These are phyloP conservation scores for Phoenix roebelenii DNA, from an alignment of 176 grass and related monocot species.

Conservation along the genomic window DNA sequence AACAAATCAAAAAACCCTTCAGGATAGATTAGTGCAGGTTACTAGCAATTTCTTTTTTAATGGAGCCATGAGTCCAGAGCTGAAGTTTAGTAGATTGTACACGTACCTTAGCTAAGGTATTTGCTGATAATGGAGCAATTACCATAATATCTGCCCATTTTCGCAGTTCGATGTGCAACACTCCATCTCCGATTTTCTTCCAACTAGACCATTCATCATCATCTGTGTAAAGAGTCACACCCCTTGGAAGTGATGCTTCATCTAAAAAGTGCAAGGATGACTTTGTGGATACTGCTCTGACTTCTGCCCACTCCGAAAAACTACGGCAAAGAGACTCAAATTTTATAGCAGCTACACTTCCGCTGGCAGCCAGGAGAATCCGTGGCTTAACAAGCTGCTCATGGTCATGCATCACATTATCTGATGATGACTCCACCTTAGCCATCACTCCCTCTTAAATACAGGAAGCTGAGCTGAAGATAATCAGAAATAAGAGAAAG, in stretches of 20 bases:
- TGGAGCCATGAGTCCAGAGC: background rate
- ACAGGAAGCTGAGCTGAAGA: no score
- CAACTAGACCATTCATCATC: constrained; percentile 88
- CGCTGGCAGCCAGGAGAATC: constrained; percentile 74
- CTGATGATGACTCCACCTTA: constrained; percentile 28
- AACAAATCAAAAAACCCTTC: no score
- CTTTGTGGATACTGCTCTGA: constrained; percentile 57
- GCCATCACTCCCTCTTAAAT: constrained; percentile 24
- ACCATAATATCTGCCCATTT: constrained; percentile 98
- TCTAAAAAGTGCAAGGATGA: constrained; percentile 71
- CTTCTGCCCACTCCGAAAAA: constrained; percentile 84
- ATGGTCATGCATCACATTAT: constrained; percentile 22
- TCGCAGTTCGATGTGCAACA: constrained; percentile 81
- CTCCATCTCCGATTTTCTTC: constrained; percentile 88
- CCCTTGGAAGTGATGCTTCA: constrained; percentile 40
- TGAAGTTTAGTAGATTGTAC: background rate
- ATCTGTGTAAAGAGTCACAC: constrained; percentile 60
- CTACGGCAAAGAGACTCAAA: constrained; percentile 69
- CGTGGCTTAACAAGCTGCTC: constrained; percentile 37
- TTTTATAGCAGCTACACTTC: constrained; percentile 93
- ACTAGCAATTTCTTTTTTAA: no score
- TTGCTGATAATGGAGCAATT: constrained; percentile 77
- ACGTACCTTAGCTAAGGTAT: constrained; percentile 78
- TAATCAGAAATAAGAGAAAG: no score
- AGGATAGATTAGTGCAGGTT: no score